Evolutionary conservation across 805 yeast species (phyloP), one percentile per base, ranked within the genome.

Genomic region (Pichia paraexigua): DNA sequence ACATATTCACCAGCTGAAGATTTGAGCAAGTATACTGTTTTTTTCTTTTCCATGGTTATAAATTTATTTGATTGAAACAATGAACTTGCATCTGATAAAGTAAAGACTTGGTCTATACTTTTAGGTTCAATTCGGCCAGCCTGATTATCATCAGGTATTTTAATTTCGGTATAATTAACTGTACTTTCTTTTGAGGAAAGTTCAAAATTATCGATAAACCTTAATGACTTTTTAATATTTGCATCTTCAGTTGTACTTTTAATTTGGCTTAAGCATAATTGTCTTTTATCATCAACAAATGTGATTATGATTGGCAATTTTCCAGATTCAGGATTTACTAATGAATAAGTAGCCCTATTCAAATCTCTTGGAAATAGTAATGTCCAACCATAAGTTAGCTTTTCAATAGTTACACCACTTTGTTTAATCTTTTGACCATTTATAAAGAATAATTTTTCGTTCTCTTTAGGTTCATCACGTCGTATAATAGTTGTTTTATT

Each of bases 321-420:
- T 1, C 52, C 49, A 3, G 44, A 37, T 11, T 44, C 43, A 30
- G 18, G 28, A 43, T 43, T 30, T 11, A 49, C 10, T 5, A 44
- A 20, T 10, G 49, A 49, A 3, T 43, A 30, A 5, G 41, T 32
- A 17, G 52, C 45, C 21, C 8, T 37, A n/a, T 39, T 41, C 7
- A 53, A 10, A 37, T 53, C 56, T 21, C 39, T 46, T n/a, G 15
- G 46, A 40, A 5, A 45, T 37, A 17, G 60, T 57, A 60, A 56
- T 17, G 71, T 64, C 71, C 71, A 68, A 5, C 70, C 71, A 20
- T 32, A 44, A 5, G 21, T 21, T 10, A 68, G 35, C 7, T 46
- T 37, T 0, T 45, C 58, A 2, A 43, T 18, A 15, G 62, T 56
- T 12, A 68, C 11, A 2, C 58, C 60, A 17, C 51, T 48, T 2